A percentile compares a stretch with the other conserved stretches of the same genome.
Conservation (phyloP, 108 stramenopile genomes). For the Cyclotella cryptica region DNA sequence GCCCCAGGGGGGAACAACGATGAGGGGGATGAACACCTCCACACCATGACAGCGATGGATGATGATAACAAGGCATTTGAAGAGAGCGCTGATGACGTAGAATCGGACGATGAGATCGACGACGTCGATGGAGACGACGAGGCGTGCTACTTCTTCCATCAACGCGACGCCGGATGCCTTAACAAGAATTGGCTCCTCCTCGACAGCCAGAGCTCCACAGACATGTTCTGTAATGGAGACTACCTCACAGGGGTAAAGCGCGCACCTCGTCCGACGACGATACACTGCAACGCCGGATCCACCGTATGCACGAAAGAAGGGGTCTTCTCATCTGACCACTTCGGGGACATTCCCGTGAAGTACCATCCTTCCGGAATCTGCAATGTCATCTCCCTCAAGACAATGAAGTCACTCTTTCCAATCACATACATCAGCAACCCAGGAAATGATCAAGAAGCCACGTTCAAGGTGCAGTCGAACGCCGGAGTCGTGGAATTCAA, state of each 20-base stretch:
- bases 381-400: constrained; percentile 3
- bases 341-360: background rate
- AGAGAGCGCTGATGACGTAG: background rate
- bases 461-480: background rate
- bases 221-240: background rate
- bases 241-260: background rate
- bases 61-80: background rate
- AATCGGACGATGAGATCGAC: background rate
- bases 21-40: background rate
- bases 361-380: background rate
- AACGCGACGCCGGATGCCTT: no score
- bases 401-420: background rate
- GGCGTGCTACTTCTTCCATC: no score
- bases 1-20: background rate
- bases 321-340: background rate
- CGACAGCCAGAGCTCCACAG: background rate
- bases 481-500: background rate
- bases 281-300: background rate
- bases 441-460: background rate
- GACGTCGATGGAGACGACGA: background rate
- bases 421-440: background rate
- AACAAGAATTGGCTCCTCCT: background rate
- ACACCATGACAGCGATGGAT: background rate
- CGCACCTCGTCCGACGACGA: background rate
- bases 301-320: background rate